Conservation (phyloP, 331 rosid genomes). For the Rhamnella rubrinervis region DNA sequence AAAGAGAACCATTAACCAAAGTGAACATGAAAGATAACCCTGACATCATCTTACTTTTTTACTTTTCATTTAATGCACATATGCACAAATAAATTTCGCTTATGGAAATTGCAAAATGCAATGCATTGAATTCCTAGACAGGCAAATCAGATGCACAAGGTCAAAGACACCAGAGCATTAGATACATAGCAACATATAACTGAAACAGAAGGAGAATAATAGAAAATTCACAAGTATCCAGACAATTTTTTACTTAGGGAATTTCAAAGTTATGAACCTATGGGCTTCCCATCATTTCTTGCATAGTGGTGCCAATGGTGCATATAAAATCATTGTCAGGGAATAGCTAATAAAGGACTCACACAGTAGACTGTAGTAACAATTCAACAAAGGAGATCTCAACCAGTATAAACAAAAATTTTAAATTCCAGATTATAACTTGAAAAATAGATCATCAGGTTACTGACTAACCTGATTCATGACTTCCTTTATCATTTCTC, state of each 20-base stretch:
- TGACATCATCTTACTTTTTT: too few relatives aligned
- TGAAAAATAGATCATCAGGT: not conserved
- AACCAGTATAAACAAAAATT: not conserved
- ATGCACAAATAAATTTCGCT: too few relatives aligned
- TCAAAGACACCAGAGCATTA: too few relatives aligned
- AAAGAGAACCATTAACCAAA: not conserved
- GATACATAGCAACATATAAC: too few relatives aligned
- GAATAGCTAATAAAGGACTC: not conserved
- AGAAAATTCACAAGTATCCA: too few relatives aligned
- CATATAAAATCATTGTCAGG: conserved; percentile 1
- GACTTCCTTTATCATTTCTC: conserved; percentile 82
- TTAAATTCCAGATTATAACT: not conserved
- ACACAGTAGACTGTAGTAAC: not conserved
- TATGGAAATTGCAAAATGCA: too few relatives aligned
- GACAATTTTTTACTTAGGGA: too few relatives aligned
- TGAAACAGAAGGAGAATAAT: too few relatives aligned
- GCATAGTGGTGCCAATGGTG: not conserved
- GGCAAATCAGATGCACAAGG: too few relatives aligned
- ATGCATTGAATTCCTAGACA: too few relatives aligned
- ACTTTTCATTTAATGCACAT: too few relatives aligned
- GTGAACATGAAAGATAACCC: not conserved
- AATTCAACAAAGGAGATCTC: not conserved
- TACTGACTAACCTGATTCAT: conserved; percentile 80
- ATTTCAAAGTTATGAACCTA: too few relatives aligned
- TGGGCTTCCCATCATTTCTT: not conserved